These are phyloP conservation scores for Aspergillus aculeatinus DNA, from an alignment of 2,329 filamentous ascomycete species.

Conservation along the genomic window DNA sequence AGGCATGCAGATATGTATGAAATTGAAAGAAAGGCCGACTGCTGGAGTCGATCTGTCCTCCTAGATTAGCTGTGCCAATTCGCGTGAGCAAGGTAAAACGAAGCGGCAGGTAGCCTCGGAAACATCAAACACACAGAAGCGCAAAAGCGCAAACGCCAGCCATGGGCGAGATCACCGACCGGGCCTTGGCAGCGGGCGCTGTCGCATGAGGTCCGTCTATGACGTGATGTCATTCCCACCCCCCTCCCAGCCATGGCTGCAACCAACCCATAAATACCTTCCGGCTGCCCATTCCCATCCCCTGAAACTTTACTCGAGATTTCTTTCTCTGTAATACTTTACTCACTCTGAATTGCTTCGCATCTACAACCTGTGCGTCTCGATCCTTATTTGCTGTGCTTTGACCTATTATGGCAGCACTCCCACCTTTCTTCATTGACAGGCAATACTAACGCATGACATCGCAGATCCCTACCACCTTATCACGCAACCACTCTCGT, in stretches of 20 bases:
- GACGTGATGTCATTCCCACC: slow-evolving; percentile 33
- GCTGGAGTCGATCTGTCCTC: too few species aligned
- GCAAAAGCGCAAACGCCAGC: neutral
- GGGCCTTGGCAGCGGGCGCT: slow-evolving; percentile 14
- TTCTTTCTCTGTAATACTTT: neutral
- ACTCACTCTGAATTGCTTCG: neutral
- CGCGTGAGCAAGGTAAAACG: neutral
- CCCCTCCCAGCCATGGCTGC: slow-evolving; percentile 10
- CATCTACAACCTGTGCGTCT: neutral
- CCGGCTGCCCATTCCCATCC: slow-evolving; percentile 6
- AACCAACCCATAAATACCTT: slow-evolving; percentile 25
- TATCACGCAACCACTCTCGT: neutral
- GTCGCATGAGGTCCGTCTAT: slow-evolving; percentile 24
- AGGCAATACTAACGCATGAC: neutral
- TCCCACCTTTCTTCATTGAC: neutral
- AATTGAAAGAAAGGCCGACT: too few species aligned
- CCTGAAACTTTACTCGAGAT: slow-evolving; percentile 1
- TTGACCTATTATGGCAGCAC: neutral
- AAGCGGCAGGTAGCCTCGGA: neutral
- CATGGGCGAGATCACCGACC: neutral
- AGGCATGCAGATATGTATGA: too few species aligned
- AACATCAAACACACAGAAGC: neutral
- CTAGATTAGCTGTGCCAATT: neutral
- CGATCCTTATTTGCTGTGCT: neutral
- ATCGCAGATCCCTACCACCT: neutral